Evolutionary conservation across 1,284 basidiomycete genomes (phyloP).

Genomic region (Caloboletus firmus): DNA sequence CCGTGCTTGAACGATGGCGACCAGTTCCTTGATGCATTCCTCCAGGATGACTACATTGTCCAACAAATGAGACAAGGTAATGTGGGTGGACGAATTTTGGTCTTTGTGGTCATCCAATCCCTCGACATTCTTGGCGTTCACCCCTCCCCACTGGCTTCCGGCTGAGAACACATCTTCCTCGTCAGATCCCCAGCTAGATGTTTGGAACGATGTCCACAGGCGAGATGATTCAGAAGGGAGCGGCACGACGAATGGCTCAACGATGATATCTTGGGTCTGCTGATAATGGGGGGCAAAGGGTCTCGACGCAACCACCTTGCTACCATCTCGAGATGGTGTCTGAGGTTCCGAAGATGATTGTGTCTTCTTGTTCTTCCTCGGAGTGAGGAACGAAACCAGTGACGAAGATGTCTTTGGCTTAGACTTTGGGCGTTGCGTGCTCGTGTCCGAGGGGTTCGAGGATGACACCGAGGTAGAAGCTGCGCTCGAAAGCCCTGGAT

Average conservation of each 20-base stretch:
- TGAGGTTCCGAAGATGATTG: slow-evolving; percentile 41
- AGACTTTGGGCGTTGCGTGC: slow-evolving; percentile 42
- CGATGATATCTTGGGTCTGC: slow-evolving; percentile 67
- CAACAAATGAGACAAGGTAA: slow-evolving; percentile 81
- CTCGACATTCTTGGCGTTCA: slow-evolving; percentile 32
- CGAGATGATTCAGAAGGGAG: slow-evolving; percentile 49
- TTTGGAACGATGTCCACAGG: slow-evolving; percentile 60
- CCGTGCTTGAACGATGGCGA: slow-evolving; percentile 84
- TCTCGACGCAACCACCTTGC: slow-evolving; percentile 58
- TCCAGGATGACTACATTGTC: slow-evolving; percentile 97
- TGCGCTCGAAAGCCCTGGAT: slow-evolving; percentile 34
- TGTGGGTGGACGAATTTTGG: slow-evolving; percentile 35
- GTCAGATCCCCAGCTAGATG: slow-evolving; percentile 50
- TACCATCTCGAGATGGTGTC: slow-evolving; percentile 42
- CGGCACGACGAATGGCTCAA: slow-evolving; percentile 71
- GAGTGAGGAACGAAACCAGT: slow-evolving; percentile 76
- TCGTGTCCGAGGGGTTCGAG: slow-evolving; percentile 28
- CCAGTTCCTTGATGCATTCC: slow-evolving; percentile 93
- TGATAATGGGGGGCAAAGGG: slow-evolving; percentile 88
- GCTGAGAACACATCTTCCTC: slow-evolving; percentile 70
- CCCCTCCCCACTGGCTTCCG: slow-evolving; percentile 54
- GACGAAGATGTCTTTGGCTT: slow-evolving; percentile 62
- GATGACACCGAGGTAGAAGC: slow-evolving; percentile 22
- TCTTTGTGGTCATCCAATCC: slow-evolving; percentile 27
- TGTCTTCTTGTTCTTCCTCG: slow-evolving; percentile 60